Percentiles rank a stretch among this genome's conserved stretches.
Conservation (phyloP, 768 basidiomycete species). For the Clitopilus hobsonii region DNA sequence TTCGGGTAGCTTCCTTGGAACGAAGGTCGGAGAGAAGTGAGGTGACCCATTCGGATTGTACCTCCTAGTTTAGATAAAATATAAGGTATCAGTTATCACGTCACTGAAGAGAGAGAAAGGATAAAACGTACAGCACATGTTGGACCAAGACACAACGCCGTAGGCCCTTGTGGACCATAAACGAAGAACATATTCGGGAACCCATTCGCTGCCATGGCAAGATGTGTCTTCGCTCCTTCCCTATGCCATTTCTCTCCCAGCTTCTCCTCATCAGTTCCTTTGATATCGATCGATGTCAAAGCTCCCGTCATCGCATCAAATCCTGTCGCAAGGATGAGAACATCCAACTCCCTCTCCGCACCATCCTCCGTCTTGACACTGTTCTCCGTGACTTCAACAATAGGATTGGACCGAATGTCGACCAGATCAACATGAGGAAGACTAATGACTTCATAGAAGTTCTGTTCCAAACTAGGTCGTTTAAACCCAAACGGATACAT, state of each 20-base stretch:
- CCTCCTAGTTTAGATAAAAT: too few species aligned
- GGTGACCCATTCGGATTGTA: too few species aligned
- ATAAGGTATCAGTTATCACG: too few species aligned
- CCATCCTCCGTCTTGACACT: conserved; percentile 10
- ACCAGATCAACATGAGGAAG: conserved; percentile 11
- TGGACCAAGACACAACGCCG: conserved; percentile 11
- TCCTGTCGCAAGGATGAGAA: conserved; percentile 13
- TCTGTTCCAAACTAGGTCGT: conserved; percentile 9
- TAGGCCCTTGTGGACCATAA: conserved; percentile 12
- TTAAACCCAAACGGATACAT: conserved; percentile 8
- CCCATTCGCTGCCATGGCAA: conserved; percentile 7
- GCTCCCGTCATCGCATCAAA: conserved; percentile 12
- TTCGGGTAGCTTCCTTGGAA: too few species aligned
- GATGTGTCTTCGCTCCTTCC: conserved; percentile 8
- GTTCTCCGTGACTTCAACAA: conserved; percentile 9
- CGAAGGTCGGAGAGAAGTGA: too few species aligned
- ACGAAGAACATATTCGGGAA: conserved; percentile 15
- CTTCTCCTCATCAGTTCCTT: conserved; percentile 8
- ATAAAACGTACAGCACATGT: conserved; percentile 9
- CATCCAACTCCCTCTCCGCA: conserved; percentile 10
- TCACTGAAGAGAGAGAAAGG: too few species aligned
- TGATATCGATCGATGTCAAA: conserved; percentile 12
- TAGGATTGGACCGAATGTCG: conserved; percentile 10
- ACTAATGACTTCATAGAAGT: conserved; percentile 7
- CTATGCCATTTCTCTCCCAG: conserved; percentile 12